These are phyloP conservation scores for Penicilliopsis zonata DNA, from an alignment of 495 filamentous ascomycete species.

Conservation along the genomic window DNA sequence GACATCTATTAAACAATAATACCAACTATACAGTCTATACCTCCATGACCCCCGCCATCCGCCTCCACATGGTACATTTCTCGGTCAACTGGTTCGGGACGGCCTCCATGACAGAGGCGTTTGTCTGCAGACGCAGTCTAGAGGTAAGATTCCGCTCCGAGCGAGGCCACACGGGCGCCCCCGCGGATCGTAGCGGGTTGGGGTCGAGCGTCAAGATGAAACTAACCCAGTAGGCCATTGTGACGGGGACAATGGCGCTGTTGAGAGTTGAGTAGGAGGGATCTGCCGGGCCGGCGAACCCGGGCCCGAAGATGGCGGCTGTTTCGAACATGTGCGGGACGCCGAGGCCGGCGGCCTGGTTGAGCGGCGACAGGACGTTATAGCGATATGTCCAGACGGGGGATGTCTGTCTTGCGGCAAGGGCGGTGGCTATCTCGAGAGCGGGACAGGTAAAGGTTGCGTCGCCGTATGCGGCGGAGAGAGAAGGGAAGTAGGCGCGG, in stretches of 20 bases:
- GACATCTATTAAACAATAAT: too few relatives aligned
- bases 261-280: slow-evolving; percentile 30
- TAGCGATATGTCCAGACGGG: slow-evolving; percentile 47
- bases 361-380: slow-evolving; percentile 42
- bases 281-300: slow-evolving; percentile 23
- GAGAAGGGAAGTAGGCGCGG: slow-evolving; percentile 42
- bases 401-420: slow-evolving; percentile 25
- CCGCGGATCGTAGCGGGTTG: slow-evolving; percentile 28
- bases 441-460: slow-evolving; percentile 55
- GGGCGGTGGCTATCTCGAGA: slow-evolving; percentile 22
- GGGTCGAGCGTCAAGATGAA: slow-evolving; percentile 52
- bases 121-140: slow-evolving; percentile 36
- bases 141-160: slow-evolving; percentile 16
- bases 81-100: slow-evolving; percentile 17
- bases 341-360: slow-evolving; percentile 40
- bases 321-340: slow-evolving; percentile 52
- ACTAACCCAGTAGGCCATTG: slow-evolving; percentile 52
- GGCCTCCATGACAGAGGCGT: slow-evolving; percentile 41
- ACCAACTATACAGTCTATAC: not conserved
- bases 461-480: slow-evolving; percentile 51
- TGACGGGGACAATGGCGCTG: slow-evolving; percentile 34
- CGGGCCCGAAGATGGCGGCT: slow-evolving; percentile 41
- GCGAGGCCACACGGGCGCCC: slow-evolving; percentile 30
- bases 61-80: not conserved
- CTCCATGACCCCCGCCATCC: not conserved